These are phyloP conservation scores for Colletotrichum simmondsii DNA, from an alignment of 2,329 filamentous ascomycete species.

Conservation along the genomic window DNA sequence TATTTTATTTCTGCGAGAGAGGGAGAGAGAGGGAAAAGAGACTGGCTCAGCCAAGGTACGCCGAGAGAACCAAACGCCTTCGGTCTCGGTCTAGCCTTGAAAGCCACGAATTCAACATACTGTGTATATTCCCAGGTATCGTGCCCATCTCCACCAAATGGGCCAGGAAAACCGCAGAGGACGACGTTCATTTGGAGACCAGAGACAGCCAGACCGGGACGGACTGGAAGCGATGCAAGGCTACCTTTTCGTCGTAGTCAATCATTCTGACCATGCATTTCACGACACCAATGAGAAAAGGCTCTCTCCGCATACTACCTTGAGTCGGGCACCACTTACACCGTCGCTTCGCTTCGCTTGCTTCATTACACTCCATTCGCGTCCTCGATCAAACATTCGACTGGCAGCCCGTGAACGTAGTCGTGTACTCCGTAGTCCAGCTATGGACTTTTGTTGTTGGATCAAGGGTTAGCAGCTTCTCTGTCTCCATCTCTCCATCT, in stretches of 20 bases:
- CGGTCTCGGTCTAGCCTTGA: not conserved
- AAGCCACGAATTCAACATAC: not conserved
- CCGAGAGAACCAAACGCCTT: not conserved
- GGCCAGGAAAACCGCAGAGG: not conserved
- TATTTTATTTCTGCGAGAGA: too few relatives aligned
- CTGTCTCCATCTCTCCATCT: not conserved
- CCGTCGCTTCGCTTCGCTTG: slow-evolving; percentile 28
- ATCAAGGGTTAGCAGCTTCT: not conserved
- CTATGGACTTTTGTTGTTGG: not conserved
- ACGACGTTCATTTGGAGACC: not conserved
- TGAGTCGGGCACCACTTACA: slow-evolving; percentile 10
- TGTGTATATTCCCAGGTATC: not conserved
- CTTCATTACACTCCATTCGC: not conserved
- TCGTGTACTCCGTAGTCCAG: not conserved
- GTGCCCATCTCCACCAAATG: not conserved
- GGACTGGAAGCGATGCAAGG: slow-evolving; percentile 6
- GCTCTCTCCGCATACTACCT: not conserved
- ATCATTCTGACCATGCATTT: not conserved
- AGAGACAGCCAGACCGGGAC: not conserved
- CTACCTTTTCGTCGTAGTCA: not conserved
- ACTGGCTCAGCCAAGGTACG: not conserved
- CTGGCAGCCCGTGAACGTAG: not conserved
- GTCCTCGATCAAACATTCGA: not conserved
- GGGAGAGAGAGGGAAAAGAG: not conserved
- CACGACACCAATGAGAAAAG: not conserved